Conservation (phyloP, 257 asterid genomes). For the Ilex asprella region DNA sequence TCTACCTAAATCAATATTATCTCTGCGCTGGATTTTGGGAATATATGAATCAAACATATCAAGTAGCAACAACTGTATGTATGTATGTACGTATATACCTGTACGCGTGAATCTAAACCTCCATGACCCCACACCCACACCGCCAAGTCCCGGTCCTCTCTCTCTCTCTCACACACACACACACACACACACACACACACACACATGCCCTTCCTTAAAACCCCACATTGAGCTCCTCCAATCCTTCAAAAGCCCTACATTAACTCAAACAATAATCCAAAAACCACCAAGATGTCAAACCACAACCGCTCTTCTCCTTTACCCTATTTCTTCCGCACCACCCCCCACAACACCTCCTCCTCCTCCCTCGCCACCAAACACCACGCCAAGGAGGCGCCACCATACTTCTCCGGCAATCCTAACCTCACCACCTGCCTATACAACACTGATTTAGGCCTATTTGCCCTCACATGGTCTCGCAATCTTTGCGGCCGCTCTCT, state of each 20-base stretch:
- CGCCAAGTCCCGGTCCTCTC: too few species aligned
- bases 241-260: constrained; percentile 1
- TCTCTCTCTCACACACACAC: too few species aligned
- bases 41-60: too few species aligned
- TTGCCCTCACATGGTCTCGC: constrained; percentile 56
- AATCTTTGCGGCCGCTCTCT: constrained; percentile 38
- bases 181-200: too few species aligned
- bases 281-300: constrained; percentile 13
- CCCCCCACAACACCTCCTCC: background rate
- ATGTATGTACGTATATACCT: too few species aligned
- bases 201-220: constrained; percentile 7
- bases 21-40: too few species aligned
- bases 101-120: too few species aligned
- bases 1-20: too few species aligned
- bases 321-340: constrained; percentile 38
- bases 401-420: constrained; percentile 26
- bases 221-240: constrained; percentile 3
- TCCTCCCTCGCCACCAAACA: constrained; percentile 4
- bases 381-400: constrained; percentile 8
- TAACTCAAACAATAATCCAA: background rate
- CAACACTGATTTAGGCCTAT: constrained; percentile 36
- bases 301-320: constrained; percentile 25
- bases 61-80: too few species aligned
- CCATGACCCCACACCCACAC: too few species aligned
- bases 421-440: constrained; percentile 46